Percentiles rank a stretch among this genome's conserved stretches.
Conservation (phyloP, 2,329 filamentous ascomycete species). For the Phialophora chinensis region DNA sequence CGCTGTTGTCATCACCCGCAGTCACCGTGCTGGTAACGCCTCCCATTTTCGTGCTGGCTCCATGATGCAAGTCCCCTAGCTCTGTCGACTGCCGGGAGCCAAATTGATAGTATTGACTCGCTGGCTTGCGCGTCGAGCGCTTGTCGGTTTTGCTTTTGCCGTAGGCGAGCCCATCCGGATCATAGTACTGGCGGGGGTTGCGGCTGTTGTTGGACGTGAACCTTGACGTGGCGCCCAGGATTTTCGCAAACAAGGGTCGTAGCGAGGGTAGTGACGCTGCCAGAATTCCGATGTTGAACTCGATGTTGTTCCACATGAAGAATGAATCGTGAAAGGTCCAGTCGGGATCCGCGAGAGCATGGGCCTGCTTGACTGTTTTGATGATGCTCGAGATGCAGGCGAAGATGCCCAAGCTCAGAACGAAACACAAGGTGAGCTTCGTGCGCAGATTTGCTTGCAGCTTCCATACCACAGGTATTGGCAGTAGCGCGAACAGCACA, state of each 20-base stretch:
- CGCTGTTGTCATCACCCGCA: constrained; percentile 32
- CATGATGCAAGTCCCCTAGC: constrained; percentile 20
- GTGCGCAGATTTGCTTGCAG: constrained; percentile 50
- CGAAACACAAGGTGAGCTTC: constrained; percentile 49
- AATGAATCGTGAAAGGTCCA: constrained; percentile 34
- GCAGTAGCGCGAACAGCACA: constrained; percentile 52
- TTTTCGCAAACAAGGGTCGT: constrained; percentile 45
- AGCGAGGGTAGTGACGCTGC: constrained; percentile 51
- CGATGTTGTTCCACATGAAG: constrained; percentile 44
- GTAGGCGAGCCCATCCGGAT: constrained; percentile 32
- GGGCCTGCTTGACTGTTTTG: constrained; percentile 43
- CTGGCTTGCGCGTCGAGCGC: constrained; percentile 20
- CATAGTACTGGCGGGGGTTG: constrained; percentile 23
- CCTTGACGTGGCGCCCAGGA: constrained; percentile 29
- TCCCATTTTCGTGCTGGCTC: constrained; percentile 18
- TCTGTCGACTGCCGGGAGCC: constrained; percentile 31
- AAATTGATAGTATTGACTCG: constrained; percentile 30
- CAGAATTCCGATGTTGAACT: constrained; percentile 51
- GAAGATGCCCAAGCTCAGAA: constrained; percentile 53
- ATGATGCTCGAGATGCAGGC: constrained; percentile 52
- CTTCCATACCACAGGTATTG: constrained; percentile 51
- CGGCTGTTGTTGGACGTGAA: constrained; percentile 26
- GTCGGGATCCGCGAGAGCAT: constrained; percentile 28
- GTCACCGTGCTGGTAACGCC: constrained; percentile 31
- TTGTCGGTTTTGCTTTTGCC: constrained; percentile 19